Base-by-base conservation (phyloP, 1,139 yeast genomes). In the Pneumocystis carinii region DNA sequence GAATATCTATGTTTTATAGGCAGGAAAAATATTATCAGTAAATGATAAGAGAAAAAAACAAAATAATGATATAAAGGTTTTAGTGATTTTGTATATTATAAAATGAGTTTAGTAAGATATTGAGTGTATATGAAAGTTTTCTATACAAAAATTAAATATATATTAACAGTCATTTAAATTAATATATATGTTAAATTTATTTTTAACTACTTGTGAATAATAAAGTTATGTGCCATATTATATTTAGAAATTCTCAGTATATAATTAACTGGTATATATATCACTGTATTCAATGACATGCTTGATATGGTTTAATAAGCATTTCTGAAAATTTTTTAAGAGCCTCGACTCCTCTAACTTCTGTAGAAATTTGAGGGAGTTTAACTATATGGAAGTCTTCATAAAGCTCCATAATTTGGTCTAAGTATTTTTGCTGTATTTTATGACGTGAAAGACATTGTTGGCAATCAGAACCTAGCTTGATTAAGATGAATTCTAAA, bases 361-460 rank as follows among this genome's bases (percentile, higher is more conserved):
- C 98, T 68, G 86, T 83, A 59, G 97, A 96, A 69, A 94, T 82
- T 72, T 90, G 83, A 8, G 98, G 98, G 84, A 92, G 87, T 76
- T 89, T 90, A 37, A 92, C 94, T 70, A 92, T 80, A 72, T 92
- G 97, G 78, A 92, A 92, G 75, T 92, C 97, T 72, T 86, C 94
- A 72, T 92, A 92, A 66, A 92, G 80, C 74, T 92, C 98, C 68
- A 81, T 87, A 85, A 92, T 90, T 77, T 92, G 97, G 71, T 86
- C 95, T 72, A 90, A 79, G 72, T 92, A 92, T 76, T 92, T 92
- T 76, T 81, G 86, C 76, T 92, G 98, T 95, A 92, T 90, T 76
- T 87, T 87, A 85, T 95, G 85, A 76, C 98, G 86, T 17, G 96
- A 83, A 67, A 81, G 85, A 76, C 98, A 92, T 75, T 97, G 85